Evolutionary conservation across 2,329 filamentous ascomycete genomes (phyloP).

Genomic region (Botryotinia convoluta): DNA sequence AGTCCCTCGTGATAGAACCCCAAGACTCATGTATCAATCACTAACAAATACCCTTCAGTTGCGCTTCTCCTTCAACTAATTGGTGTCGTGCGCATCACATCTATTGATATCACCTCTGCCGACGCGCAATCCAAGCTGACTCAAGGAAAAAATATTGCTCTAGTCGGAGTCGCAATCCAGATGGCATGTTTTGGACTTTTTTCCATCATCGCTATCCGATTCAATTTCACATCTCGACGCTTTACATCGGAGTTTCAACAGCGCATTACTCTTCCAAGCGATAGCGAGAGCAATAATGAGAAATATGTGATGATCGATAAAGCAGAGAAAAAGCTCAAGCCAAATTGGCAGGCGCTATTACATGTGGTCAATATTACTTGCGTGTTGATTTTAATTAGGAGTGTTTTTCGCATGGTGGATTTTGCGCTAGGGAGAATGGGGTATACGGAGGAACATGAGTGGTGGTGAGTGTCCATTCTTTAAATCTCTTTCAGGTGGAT

Average conservation of each 20-base stretch:
- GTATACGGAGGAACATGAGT: neutral
- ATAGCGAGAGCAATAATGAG: neutral
- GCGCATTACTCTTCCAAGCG: neutral
- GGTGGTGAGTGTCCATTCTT: neutral
- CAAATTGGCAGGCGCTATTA: neutral
- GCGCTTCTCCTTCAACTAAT: neutral
- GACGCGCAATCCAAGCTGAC: neutral
- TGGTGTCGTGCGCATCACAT: neutral
- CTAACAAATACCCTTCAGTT: neutral
- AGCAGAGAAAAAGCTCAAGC: neutral
- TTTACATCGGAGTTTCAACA: neutral
- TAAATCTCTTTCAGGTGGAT: neutral
- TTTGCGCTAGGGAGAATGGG: neutral
- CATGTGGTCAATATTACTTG: neutral
- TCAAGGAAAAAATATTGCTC: neutral
- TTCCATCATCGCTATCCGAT: neutral
- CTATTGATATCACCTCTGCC: neutral
- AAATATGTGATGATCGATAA: neutral
- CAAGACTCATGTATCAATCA: neutral
- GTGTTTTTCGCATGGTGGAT: neutral
- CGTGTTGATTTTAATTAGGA: neutral
- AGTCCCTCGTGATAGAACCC: rapidly evolving
- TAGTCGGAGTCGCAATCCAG: neutral
- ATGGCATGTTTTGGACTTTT: neutral
- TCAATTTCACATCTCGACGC: neutral